phyloP scores from a whole-genome alignment of 306 rosid genomes.

The Argentina anserina region DNA sequence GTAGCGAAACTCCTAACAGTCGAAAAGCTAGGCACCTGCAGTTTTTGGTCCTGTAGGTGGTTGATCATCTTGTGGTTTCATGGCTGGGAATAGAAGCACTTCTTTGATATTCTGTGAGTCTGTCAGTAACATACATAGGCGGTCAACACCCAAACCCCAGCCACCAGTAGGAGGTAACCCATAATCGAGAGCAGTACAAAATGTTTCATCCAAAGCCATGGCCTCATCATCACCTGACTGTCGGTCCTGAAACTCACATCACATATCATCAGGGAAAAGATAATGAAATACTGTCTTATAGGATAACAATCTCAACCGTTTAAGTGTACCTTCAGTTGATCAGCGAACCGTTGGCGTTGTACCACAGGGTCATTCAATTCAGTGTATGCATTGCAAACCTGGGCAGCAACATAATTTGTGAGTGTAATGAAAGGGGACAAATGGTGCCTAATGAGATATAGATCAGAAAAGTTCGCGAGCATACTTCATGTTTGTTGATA shows the following conservation, averaged over 20 bases:
- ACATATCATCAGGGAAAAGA: conserved; percentile 9
- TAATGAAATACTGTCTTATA: neutral
- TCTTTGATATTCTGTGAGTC: conserved; percentile 96
- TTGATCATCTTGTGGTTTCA: conserved; percentile 79
- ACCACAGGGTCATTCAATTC: conserved; percentile 94
- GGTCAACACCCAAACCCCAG: conserved; percentile 96
- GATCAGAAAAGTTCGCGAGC: conserved; percentile 1
- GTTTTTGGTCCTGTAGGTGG: conserved; percentile 30
- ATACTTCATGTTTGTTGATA: conserved; percentile 80
- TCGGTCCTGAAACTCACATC: conserved; percentile 56
- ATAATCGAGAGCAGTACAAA: conserved; percentile 83
- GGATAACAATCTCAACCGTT: neutral
- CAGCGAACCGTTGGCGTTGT: conserved; percentile 84
- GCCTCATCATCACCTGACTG: conserved; percentile 98
- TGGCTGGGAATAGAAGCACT: conserved; percentile 92
- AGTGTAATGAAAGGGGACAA: neutral
- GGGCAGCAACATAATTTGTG: conserved; percentile 21
- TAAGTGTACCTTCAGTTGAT: conserved; percentile 75
- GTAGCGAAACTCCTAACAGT: neutral
- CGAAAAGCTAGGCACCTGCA: conserved; percentile 12
- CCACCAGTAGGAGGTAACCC: conserved; percentile 98
- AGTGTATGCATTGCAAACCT: conserved; percentile 90
- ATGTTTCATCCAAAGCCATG: conserved; percentile 85
- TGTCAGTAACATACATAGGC: conserved; percentile 71
- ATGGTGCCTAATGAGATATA: neutral